phyloP scores from a whole-genome alignment of 2,329 filamentous ascomycete genomes.

The Sclerotinia minor region DNA sequence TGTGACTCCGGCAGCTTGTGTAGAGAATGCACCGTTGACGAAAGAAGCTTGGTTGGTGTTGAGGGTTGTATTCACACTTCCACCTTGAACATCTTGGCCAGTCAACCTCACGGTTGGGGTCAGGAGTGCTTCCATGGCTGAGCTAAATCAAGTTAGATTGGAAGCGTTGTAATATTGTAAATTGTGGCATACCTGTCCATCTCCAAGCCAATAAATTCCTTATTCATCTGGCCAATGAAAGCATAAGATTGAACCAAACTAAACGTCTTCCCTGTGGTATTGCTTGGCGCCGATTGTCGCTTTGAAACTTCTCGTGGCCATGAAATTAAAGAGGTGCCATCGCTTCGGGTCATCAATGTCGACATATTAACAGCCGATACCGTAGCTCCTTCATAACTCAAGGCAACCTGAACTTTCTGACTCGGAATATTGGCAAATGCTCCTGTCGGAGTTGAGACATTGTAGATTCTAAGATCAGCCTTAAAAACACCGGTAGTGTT shows the following conservation, averaged over 20 bases:
- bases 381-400: constrained; percentile 56
- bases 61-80: constrained; percentile 61
- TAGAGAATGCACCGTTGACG: constrained; percentile 68
- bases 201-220: constrained; percentile 52
- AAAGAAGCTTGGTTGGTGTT: constrained; percentile 71
- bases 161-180: neutral
- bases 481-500: constrained; percentile 68
- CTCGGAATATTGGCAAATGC: constrained; percentile 54
- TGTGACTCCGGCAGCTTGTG: constrained; percentile 36
- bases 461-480: constrained; percentile 74
- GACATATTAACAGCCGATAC: constrained; percentile 48
- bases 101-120: constrained; percentile 68
- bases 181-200: constrained; percentile 59
- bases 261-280: constrained; percentile 25
- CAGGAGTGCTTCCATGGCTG: constrained; percentile 58
- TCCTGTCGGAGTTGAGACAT: constrained; percentile 59
- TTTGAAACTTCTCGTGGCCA: constrained; percentile 33
- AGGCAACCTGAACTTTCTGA: constrained; percentile 54
- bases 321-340: constrained; percentile 35
- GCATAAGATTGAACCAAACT: constrained; percentile 62
- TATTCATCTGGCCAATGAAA: constrained; percentile 69
- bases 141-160: constrained; percentile 46
- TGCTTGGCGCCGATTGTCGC: constrained; percentile 28
- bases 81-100: constrained; percentile 54
- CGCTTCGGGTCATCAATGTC: constrained; percentile 30